These are phyloP conservation scores for Hypoxylon rubiginosum DNA, from an alignment of 2,329 filamentous ascomycete genomes.

Conservation along the genomic window DNA sequence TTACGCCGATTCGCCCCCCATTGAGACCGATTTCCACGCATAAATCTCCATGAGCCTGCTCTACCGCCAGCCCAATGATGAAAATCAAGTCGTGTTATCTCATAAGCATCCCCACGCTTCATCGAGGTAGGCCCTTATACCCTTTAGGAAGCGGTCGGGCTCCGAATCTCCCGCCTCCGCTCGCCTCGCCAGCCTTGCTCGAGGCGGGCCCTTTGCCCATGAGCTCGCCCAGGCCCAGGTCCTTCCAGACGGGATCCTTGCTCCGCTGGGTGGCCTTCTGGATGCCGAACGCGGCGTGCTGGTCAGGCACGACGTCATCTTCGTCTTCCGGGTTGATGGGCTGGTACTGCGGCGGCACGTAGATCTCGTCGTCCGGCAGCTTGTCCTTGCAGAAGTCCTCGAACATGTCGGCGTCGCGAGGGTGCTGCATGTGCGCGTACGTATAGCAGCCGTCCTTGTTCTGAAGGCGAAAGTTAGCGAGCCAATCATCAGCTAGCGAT, in stretches of 20 bases:
- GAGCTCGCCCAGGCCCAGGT: conserved; percentile 78
- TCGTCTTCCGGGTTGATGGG: conserved; percentile 90
- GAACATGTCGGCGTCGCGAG: conserved; percentile 82
- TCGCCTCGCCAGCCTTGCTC: conserved; percentile 40
- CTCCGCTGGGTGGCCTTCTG: conserved; percentile 81
- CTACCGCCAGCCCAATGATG: conserved; percentile 1
- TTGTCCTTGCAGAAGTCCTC: conserved; percentile 81
- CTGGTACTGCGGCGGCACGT: conserved; percentile 83
- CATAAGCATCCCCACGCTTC: conserved; percentile 33
- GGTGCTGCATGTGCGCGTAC: conserved; percentile 79
- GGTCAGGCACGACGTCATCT: conserved; percentile 88
- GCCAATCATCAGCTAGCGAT: background rate
- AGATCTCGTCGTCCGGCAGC: conserved; percentile 82
- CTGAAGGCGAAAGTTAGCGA: conserved; percentile 53
- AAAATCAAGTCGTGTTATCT: conserved; percentile 21
- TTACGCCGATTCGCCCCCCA: conserved; percentile 25
- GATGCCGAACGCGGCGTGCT: conserved; percentile 90
- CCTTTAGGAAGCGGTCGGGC: conserved; percentile 14
- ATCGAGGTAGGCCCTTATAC: conserved; percentile 54
- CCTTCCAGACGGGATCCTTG: conserved; percentile 82
- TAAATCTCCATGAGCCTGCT: background rate
- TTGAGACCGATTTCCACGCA: conserved; percentile 1
- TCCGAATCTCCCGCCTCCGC: conserved; percentile 9
- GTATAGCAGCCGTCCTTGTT: conserved; percentile 83
- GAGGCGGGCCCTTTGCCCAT: conserved; percentile 70